Conservation (phyloP, 352 stramenopile species). For the Aphanomyces invadans region DNA sequence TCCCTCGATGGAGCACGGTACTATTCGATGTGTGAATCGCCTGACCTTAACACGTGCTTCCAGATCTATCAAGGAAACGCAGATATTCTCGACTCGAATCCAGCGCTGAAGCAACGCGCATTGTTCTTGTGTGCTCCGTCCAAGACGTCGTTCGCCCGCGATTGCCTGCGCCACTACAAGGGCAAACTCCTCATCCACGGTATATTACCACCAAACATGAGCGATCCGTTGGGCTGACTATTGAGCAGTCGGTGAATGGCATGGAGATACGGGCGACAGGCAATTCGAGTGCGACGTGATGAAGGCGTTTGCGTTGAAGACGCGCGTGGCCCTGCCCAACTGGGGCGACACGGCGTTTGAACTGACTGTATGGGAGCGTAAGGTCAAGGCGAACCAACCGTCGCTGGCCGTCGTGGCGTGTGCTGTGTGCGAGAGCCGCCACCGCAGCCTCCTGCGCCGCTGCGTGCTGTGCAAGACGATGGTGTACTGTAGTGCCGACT, state of each 20-base stretch:
- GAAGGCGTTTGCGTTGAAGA: constrained; percentile 41
- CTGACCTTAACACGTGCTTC: not conserved
- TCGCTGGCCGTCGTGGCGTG: constrained; percentile 13
- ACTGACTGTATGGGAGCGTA: constrained; percentile 63
- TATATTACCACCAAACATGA: not conserved
- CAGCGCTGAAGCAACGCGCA: constrained; percentile 34
- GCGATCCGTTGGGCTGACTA: not conserved
- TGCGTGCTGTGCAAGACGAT: constrained; percentile 74
- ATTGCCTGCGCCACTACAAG: constrained; percentile 52
- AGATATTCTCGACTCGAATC: constrained; percentile 40
- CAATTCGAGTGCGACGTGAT: constrained; percentile 58
- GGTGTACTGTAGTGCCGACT: constrained; percentile 61
- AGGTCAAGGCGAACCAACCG: constrained; percentile 26
- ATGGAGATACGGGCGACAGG: constrained; percentile 62
- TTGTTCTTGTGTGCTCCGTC: constrained; percentile 71
- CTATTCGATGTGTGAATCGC: not conserved
- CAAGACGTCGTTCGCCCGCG: constrained; percentile 49
- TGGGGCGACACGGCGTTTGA: constrained; percentile 73
- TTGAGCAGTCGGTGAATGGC: constrained; percentile 53
- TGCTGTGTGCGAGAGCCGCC: constrained; percentile 3
- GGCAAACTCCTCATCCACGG: constrained; percentile 51
- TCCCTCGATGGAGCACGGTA: not conserved
- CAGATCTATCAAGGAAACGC: constrained; percentile 44
- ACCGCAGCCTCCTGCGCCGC: constrained; percentile 31
- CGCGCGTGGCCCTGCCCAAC: constrained; percentile 57